Percentiles rank a stretch among this genome's conserved stretches.
phyloP scores from a whole-genome alignment of 116 monocot species.

The Iris pallida region DNA sequence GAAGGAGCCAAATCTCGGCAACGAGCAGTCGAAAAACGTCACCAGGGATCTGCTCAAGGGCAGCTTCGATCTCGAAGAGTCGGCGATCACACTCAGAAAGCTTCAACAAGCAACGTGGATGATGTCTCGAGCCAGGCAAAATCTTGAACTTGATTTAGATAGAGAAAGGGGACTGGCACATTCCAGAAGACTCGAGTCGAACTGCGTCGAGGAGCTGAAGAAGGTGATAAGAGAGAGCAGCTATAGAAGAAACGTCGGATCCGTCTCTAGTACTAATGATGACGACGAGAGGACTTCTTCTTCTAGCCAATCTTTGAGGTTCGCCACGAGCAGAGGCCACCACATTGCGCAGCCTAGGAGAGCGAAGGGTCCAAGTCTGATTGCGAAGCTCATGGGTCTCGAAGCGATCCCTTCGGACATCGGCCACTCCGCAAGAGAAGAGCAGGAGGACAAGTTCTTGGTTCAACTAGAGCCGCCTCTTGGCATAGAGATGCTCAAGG shows the following conservation, averaged over 20 bases:
- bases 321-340: neutral
- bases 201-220: slow-evolving; percentile 9
- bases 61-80: slow-evolving; percentile 25
- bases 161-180: neutral
- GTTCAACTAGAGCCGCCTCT: neutral
- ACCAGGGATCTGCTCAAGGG: slow-evolving; percentile 12
- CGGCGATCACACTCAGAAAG: slow-evolving; percentile 11
- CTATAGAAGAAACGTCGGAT: neutral
- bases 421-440: neutral
- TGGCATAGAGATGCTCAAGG: neutral
- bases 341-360: neutral
- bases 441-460: neutral
- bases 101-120: slow-evolving; percentile 10
- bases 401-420: slow-evolving; percentile 8
- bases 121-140: slow-evolving; percentile 2
- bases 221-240: slow-evolving; percentile 4
- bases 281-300: slow-evolving; percentile 1
- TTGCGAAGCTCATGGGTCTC: slow-evolving; percentile 30
- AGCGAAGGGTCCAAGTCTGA: slow-evolving; percentile 12
- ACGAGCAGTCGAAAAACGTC: neutral
- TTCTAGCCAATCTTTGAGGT: neutral
- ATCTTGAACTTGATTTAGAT: neutral
- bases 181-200: slow-evolving; percentile 9
- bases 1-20: slow-evolving; percentile 14
- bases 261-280: too few species aligned